Evolutionary conservation across 495 filamentous ascomycete genomes (phyloP).

Genomic region (Neohortaea acidophila): DNA sequence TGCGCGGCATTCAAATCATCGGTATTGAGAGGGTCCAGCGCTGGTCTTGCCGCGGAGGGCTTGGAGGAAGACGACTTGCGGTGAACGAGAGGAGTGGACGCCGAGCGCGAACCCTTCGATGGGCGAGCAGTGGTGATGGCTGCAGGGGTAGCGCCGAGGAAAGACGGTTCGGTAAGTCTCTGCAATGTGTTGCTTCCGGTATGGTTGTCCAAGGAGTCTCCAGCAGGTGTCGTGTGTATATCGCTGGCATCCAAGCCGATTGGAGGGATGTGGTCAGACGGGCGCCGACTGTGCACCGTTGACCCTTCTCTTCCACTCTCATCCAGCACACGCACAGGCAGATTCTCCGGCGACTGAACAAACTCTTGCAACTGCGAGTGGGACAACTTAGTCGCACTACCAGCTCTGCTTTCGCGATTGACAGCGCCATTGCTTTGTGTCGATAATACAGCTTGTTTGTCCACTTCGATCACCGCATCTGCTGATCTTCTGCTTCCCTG

Average conservation of each 20-base stretch:
- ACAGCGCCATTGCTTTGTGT: background rate
- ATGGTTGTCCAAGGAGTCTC: background rate
- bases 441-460: background rate
- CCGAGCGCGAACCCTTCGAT: conserved; percentile 18
- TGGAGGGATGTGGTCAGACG: background rate
- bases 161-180: conserved; percentile 8
- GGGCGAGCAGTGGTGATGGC: conserved; percentile 20
- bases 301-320: background rate
- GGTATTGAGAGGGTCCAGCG: conserved; percentile 10
- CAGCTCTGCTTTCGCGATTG: background rate
- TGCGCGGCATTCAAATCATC: conserved; percentile 2
- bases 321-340: conserved; percentile 22
- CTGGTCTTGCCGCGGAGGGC: conserved; percentile 10
- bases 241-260: background rate
- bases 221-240: background rate
- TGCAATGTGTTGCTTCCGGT: background rate
- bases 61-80: conserved; percentile 26
- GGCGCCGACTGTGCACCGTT: background rate
- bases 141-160: conserved; percentile 11
- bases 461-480: background rate
- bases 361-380: conserved; percentile 41
- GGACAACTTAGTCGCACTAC: conserved; percentile 33
- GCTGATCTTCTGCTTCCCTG: background rate
- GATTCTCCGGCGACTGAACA: conserved; percentile 36
- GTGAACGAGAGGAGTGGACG: conserved; percentile 27